These are phyloP conservation scores for Pseudomassariella vexata DNA, from an alignment of 2,329 filamentous ascomycete genomes.

Conservation along the genomic window DNA sequence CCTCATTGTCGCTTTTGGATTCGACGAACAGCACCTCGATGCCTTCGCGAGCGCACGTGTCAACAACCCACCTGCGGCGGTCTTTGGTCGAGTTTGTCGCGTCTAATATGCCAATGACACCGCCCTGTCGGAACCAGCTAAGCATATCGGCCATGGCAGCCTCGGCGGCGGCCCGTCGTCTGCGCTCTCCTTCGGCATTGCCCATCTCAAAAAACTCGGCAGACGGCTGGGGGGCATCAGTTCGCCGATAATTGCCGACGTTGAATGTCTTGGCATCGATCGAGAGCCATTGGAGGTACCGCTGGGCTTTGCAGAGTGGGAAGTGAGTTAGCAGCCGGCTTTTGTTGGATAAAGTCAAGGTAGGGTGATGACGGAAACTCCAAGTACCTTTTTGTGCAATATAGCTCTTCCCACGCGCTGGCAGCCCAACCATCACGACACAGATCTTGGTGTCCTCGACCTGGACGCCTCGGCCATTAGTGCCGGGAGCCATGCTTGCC, in stretches of 20 bases:
- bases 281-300: slow-evolving; percentile 95
- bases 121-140: slow-evolving; percentile 77
- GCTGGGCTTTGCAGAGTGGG: slow-evolving; percentile 65
- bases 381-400: slow-evolving; percentile 94
- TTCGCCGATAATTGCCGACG: slow-evolving; percentile 89
- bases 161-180: slow-evolving; percentile 82
- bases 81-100: slow-evolving; percentile 94
- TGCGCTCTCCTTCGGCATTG: slow-evolving; percentile 85
- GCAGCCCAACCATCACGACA: slow-evolving; percentile 97
- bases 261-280: slow-evolving; percentile 95
- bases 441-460: slow-evolving; percentile 95
- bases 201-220: slow-evolving; percentile 93
- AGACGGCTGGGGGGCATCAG: slow-evolving; percentile 80
- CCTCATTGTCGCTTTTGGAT: slow-evolving; percentile 93
- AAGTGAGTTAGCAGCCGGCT: too few relatives aligned
- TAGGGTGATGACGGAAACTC: slow-evolving; percentile 10
- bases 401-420: slow-evolving; percentile 91
- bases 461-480: slow-evolving; percentile 71
- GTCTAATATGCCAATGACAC: slow-evolving; percentile 88
- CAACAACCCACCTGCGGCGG: slow-evolving; percentile 84
- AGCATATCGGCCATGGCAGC: slow-evolving; percentile 92
- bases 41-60: slow-evolving; percentile 67
- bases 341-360: slow-evolving; percentile 1
- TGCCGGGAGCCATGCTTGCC: slow-evolving; percentile 27
- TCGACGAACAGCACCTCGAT: slow-evolving; percentile 95